Evolutionary conservation across 192 early-diverging fungal genomes (phyloP), one percentile per base, ranked within the genome.

Genomic region (Gigaspora rosea): DNA sequence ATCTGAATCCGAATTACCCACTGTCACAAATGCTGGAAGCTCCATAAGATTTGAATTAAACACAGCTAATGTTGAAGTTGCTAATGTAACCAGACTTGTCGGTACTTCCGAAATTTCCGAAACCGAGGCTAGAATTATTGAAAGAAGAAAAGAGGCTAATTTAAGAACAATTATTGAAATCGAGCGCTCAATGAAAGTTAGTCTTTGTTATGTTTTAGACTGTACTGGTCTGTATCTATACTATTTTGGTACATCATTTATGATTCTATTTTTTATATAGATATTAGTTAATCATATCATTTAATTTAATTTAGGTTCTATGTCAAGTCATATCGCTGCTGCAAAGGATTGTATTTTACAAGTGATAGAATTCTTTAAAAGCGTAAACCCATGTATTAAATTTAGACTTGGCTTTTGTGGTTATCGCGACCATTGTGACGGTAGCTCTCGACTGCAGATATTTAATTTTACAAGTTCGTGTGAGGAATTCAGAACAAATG

Each of bases 261-360:
- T 5, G 0, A 20, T 61, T 27, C 20, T 4, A 27, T 9, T 61
- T 5, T 11, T 61, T 61, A 61, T 61, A 27, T 27, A 27, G 27
- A 27, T 27, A 27, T 61, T 27, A 33, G 0, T 11, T 6, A 1
- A 22, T 0, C 0, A 10, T 27, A 1, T 7, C 10, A 10, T n/a
- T 1, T 61, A 32, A 61, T 9, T 27, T 61, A 22, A 61, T 61
- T 27, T 32, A 61, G 64, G 41, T 18, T 73, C 72, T 48, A 74
- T 74, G 72, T 0, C 7, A 10, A 7, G 57, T 11, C 72, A 74
- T 32, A 74, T 74, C 5, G 58, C 56, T 27, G 72, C 72, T 22
- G 58, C 72, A 1, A 74, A 74, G 18, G 72, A 74, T 74, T 74
- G 72, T 15, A 74, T 74, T 35, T 27, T 74, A 27, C 72, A 74